These are phyloP conservation scores for Cordyceps pruinosa DNA, from an alignment of 2,329 filamentous ascomycete species.

Conservation along the genomic window DNA sequence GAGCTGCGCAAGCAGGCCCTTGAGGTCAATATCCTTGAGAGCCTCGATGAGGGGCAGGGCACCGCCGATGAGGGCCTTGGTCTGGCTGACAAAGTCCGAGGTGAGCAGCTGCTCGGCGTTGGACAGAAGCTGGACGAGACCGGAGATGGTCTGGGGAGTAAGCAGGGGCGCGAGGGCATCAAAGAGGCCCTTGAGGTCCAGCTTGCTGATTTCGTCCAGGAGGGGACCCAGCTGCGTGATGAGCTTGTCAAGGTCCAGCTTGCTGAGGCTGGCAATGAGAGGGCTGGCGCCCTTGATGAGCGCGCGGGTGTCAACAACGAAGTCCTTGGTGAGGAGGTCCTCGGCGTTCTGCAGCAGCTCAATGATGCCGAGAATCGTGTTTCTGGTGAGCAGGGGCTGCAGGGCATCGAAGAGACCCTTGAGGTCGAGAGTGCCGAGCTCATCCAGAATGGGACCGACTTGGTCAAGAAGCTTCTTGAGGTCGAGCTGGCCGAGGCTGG, in stretches of 20 bases:
- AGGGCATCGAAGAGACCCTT: slow-evolving; percentile 22
- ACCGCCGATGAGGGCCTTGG: slow-evolving; percentile 22
- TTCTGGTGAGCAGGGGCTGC: slow-evolving; percentile 24
- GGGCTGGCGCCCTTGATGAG: slow-evolving; percentile 25
- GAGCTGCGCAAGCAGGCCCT: slow-evolving; percentile 21
- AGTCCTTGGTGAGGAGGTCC: slow-evolving; percentile 22
- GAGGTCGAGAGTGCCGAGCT: slow-evolving; percentile 25
- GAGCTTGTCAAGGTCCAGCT: slow-evolving; percentile 14
- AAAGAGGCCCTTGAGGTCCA: slow-evolving; percentile 26
- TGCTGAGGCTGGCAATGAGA: slow-evolving; percentile 19
- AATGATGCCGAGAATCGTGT: slow-evolving; percentile 26
- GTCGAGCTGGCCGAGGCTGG: slow-evolving; percentile 18
- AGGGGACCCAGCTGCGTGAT: slow-evolving; percentile 19
- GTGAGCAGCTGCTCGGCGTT: slow-evolving; percentile 25
- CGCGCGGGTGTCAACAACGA: slow-evolving; percentile 21
- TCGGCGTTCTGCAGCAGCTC: slow-evolving; percentile 28
- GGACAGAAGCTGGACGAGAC: slow-evolving; percentile 25
- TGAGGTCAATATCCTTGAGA: slow-evolving; percentile 19
- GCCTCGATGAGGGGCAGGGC: slow-evolving; percentile 16
- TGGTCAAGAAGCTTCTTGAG: slow-evolving; percentile 19
- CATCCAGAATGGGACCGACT: slow-evolving; percentile 18
- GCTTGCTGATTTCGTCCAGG: slow-evolving; percentile 20
- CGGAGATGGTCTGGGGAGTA: slow-evolving; percentile 22
- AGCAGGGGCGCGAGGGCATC: slow-evolving; percentile 22
- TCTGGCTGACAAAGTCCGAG: slow-evolving; percentile 23